These are phyloP conservation scores for Fraxinus albicans DNA, from an alignment of 305 asterid genomes.

Conservation along the genomic window DNA sequence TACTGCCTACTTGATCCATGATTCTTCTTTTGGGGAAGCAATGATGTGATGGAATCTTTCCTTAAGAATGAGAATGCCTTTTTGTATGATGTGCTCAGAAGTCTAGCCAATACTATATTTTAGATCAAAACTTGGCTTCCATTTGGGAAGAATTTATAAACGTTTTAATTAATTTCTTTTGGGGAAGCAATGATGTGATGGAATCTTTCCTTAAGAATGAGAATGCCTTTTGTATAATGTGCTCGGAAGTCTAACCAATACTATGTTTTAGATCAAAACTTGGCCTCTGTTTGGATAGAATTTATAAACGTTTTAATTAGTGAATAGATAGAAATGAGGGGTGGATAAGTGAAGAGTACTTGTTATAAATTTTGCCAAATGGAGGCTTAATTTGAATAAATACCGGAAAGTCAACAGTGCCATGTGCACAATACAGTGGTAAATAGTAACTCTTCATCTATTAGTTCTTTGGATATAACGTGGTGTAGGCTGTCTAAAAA, in stretches of 20 bases:
- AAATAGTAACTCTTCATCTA: not conserved
- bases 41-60: not conserved
- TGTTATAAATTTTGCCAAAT: not conserved
- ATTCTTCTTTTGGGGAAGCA: constrained; percentile 9
- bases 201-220: not conserved
- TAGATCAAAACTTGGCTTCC: not conserved
- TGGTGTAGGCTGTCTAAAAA: not conserved
- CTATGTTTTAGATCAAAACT: not conserved
- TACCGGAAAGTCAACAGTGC: not conserved
- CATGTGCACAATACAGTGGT: not conserved
- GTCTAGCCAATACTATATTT: not conserved
- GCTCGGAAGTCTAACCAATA: not conserved
- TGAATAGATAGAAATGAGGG: not conserved
- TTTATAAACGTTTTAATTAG: not conserved
- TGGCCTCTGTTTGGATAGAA: not conserved
- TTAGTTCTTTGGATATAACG: not conserved
- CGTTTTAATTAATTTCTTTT: not conserved
- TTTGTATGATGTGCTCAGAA: not conserved
- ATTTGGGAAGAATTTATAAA: not conserved
- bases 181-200: constrained; percentile 1
- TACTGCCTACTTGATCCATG: constrained; percentile 23
- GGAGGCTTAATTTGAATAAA: not conserved
- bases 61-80: not conserved
- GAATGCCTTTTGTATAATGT: not conserved
- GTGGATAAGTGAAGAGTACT: not conserved